phyloP scores from a whole-genome alignment of 1,139 yeast genomes.

The Pneumocystis jirovecii region DNA sequence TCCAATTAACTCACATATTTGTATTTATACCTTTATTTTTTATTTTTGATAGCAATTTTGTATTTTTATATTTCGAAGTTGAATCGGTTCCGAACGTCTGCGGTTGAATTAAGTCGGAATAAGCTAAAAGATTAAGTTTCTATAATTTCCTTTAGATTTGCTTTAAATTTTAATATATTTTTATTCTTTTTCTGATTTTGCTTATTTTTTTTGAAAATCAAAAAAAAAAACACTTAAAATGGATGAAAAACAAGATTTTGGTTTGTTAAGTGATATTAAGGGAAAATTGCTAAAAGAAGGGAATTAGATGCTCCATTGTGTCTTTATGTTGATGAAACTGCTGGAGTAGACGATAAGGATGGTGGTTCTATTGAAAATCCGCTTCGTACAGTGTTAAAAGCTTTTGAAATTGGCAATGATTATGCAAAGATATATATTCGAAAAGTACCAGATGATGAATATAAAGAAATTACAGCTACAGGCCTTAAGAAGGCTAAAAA shows the following conservation, averaged over 20 bases:
- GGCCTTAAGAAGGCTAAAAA: constrained; percentile 94
- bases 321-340: constrained; percentile 50
- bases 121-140: background rate
- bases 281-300: background rate
- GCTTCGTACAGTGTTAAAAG: constrained; percentile 71
- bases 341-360: constrained; percentile 48
- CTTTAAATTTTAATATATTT: background rate
- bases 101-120: background rate
- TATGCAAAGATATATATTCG: constrained; percentile 53
- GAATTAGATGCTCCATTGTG: background rate
- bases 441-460: constrained; percentile 45
- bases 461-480: constrained; percentile 71
- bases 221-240: constrained; percentile 9
- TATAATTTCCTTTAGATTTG: background rate
- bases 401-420: constrained; percentile 36
- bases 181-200: background rate
- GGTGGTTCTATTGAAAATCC: constrained; percentile 57
- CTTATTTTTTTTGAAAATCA: background rate
- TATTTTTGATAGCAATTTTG: background rate
- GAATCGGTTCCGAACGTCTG: background rate
- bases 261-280: background rate
- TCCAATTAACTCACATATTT: background rate
- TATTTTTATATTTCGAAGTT: background rate
- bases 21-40: background rate
- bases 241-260: background rate